Evolutionary conservation across 108 stramenopile species (phyloP).

Genomic region (Tribonema minus): DNA sequence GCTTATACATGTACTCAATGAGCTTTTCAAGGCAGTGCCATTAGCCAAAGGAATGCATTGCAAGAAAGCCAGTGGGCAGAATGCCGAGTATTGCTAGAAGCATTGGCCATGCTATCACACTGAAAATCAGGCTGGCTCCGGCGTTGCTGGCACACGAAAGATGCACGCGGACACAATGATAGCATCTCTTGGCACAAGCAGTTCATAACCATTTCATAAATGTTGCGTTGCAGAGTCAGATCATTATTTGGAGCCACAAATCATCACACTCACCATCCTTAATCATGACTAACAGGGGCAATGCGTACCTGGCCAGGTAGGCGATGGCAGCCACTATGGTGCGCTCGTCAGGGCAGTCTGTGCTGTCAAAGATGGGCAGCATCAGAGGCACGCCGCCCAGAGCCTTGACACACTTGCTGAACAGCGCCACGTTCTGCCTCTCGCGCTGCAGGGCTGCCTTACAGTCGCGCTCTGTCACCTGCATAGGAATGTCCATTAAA

Average conservation of each 20-base stretch:
- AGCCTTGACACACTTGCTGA: constrained; percentile 56
- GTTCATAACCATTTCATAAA: not conserved
- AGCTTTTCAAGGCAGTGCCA: not conserved
- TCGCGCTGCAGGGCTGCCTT: constrained; percentile 61
- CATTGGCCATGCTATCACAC: not conserved
- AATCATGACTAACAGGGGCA: no score
- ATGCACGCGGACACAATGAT: not conserved
- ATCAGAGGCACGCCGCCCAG: constrained; percentile 81
- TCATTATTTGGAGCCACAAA: not conserved
- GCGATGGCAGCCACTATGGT: constrained; percentile 56
- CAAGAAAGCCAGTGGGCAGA: not conserved
- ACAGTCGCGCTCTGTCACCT: constrained; percentile 15
- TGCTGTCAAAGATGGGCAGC: constrained; percentile 65
- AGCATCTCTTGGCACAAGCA: not conserved
- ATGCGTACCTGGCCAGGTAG: not conserved
- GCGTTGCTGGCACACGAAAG: not conserved
- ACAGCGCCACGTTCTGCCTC: constrained; percentile 61
- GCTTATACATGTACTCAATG: not conserved
- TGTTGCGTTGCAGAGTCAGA: not conserved
- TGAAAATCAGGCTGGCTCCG: not conserved
- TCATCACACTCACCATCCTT: not conserved
- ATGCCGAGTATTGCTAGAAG: not conserved
- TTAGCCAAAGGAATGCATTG: not conserved
- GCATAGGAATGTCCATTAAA: not conserved
- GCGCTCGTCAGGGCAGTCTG: constrained; percentile 69